phyloP scores from a whole-genome alignment of 805 yeast species.

The Ogataea nitratoaversa region DNA sequence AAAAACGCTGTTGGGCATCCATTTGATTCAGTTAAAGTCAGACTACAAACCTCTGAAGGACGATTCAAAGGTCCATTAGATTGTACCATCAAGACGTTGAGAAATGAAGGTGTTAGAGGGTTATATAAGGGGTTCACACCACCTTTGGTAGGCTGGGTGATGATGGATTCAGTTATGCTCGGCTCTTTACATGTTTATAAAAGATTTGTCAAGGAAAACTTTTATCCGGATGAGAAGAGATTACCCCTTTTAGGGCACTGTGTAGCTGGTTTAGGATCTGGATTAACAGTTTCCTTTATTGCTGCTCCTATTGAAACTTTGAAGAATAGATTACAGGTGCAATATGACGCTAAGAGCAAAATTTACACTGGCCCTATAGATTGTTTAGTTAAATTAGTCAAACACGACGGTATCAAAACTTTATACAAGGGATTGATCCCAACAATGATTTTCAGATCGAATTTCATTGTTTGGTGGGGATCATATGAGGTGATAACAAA shows the following conservation, averaged over 20 bases:
- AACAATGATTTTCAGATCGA: slow-evolving; percentile 83
- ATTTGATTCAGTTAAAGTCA: slow-evolving; percentile 83
- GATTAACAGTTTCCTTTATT: slow-evolving; percentile 90
- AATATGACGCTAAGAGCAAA: slow-evolving; percentile 71
- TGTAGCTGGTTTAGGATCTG: slow-evolving; percentile 76
- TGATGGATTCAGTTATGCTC: slow-evolving; percentile 88
- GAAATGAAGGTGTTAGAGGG: slow-evolving; percentile 73
- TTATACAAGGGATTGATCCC: slow-evolving; percentile 78
- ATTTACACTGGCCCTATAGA: slow-evolving; percentile 76
- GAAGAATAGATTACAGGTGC: slow-evolving; percentile 86
- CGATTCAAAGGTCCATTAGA: slow-evolving; percentile 79
- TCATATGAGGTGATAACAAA: slow-evolving; percentile 76
- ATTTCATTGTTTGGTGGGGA: slow-evolving; percentile 93
- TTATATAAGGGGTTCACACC: slow-evolving; percentile 90
- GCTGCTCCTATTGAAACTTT: slow-evolving; percentile 93
- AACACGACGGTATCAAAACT: slow-evolving; percentile 64
- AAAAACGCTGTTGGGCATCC: slow-evolving; percentile 93
- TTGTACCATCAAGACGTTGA: slow-evolving; percentile 67
- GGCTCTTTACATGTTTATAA: slow-evolving; percentile 82
- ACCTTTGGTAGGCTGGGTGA: slow-evolving; percentile 88
- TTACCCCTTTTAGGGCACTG: slow-evolving; percentile 74
- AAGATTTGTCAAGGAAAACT: slow-evolving; percentile 56
- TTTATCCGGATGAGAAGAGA: slow-evolving; percentile 57
- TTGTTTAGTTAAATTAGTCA: slow-evolving; percentile 57
- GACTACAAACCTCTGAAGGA: slow-evolving; percentile 73